Evolutionary conservation across 1,139 yeast genomes (phyloP).

Genomic region (Yamadazyma oceani): DNA sequence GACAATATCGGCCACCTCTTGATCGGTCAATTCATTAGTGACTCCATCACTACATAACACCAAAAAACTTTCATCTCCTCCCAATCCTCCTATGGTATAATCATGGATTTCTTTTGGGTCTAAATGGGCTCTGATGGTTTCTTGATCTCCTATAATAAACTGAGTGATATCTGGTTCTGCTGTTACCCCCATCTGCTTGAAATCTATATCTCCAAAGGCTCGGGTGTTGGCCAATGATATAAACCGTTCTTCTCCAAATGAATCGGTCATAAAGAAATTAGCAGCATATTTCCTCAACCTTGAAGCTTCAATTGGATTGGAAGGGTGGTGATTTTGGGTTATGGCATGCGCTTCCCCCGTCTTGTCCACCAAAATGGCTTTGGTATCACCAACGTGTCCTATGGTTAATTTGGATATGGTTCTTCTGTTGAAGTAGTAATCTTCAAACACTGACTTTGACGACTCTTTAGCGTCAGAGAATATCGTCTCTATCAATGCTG

Average conservation of each 20-base stretch:
- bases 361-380: constrained; percentile 77
- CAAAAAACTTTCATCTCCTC: constrained; percentile 82
- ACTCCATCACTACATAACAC: constrained; percentile 86
- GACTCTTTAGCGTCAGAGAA: constrained; percentile 31
- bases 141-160: constrained; percentile 57
- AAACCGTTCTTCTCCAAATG: constrained; percentile 91
- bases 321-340: constrained; percentile 84
- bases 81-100: constrained; percentile 50
- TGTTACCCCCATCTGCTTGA: constrained; percentile 78
- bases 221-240: constrained; percentile 87
- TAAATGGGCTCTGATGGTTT: constrained; percentile 32
- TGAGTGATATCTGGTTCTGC: constrained; percentile 90
- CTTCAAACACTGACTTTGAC: constrained; percentile 32
- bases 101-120: constrained; percentile 39
- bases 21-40: constrained; percentile 77
- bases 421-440: constrained; percentile 67
- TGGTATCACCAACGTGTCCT: constrained; percentile 95
- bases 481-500: constrained; percentile 64
- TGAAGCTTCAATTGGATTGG: constrained; percentile 73
- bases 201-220: constrained; percentile 84
- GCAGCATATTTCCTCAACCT: constrained; percentile 72
- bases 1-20: constrained; percentile 84
- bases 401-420: constrained; percentile 72
- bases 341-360: constrained; percentile 77
- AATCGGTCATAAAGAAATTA: constrained; percentile 77